These are phyloP conservation scores for Phytopythium oedochilum DNA, from an alignment of 352 stramenopile genomes.

Conservation along the genomic window DNA sequence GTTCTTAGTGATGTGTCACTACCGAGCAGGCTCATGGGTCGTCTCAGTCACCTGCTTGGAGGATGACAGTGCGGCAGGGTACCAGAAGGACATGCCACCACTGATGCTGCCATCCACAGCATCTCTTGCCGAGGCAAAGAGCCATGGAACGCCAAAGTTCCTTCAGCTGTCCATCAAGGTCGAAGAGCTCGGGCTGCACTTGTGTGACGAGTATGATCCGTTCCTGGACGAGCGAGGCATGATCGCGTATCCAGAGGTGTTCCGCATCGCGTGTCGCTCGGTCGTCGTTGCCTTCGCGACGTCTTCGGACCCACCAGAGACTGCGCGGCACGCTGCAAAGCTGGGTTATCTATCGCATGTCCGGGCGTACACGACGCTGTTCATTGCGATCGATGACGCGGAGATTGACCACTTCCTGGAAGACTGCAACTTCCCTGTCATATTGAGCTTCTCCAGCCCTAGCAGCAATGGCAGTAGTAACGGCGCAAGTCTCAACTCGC, in stretches of 20 bases:
- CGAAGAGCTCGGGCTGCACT: slow-evolving; percentile 47
- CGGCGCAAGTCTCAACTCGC: slow-evolving; percentile 18
- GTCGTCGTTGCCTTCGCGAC: slow-evolving; percentile 46
- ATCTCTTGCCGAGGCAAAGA: slow-evolving; percentile 4
- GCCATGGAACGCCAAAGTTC: slow-evolving; percentile 12
- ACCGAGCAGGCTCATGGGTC: slow-evolving; percentile 65
- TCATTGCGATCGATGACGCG: slow-evolving; percentile 35
- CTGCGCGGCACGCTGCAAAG: slow-evolving; percentile 27
- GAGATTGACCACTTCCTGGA: slow-evolving; percentile 71
- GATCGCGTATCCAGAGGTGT: slow-evolving; percentile 58
- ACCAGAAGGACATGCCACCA: slow-evolving; percentile 6
- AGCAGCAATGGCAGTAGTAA: not conserved
- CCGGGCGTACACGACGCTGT: slow-evolving; percentile 54
- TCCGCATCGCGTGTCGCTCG: slow-evolving; percentile 28
- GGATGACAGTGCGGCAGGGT: slow-evolving; percentile 24
- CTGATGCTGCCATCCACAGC: slow-evolving; percentile 14
- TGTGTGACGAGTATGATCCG: slow-evolving; percentile 58
- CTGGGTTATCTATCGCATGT: slow-evolving; percentile 72
- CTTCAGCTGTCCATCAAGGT: slow-evolving; percentile 33
- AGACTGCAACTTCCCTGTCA: slow-evolving; percentile 68
- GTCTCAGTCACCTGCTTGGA: slow-evolving; percentile 65
- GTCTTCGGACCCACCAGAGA: slow-evolving; percentile 44
- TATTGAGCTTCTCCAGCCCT: slow-evolving; percentile 37
- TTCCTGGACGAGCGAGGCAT: slow-evolving; percentile 21
- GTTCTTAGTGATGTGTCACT: slow-evolving; percentile 69